Evolutionary conservation across 1,139 yeast species (phyloP).

Genomic region (Magnusiomyces paraingens): DNA sequence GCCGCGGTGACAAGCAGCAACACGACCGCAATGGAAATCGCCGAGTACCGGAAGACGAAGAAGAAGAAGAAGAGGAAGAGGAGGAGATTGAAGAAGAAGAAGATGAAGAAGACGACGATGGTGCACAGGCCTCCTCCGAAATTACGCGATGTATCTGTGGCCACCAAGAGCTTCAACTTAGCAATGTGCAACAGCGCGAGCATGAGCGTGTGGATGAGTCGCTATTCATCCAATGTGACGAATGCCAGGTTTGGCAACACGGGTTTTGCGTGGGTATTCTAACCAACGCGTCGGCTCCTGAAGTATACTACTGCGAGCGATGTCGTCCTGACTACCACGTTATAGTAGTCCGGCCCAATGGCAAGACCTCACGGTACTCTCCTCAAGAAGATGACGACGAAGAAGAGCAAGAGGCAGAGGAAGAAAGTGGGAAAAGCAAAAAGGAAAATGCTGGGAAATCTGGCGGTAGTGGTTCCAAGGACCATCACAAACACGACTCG

Average conservation of each 20-base stretch:
- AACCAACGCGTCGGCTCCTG: constrained; percentile 72
- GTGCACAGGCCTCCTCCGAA: constrained; percentile 50
- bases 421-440: constrained; percentile 24
- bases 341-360: constrained; percentile 44
- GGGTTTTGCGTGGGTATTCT: constrained; percentile 88
- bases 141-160: constrained; percentile 89
- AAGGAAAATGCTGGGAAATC: constrained; percentile 14
- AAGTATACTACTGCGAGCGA: constrained; percentile 86
- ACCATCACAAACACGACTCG: not conserved
- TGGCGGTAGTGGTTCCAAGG: constrained; percentile 12
- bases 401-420: constrained; percentile 27
- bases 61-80: constrained; percentile 16
- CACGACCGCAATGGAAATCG: not conserved
- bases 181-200: constrained; percentile 35
- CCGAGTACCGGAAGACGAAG: constrained; percentile 13
- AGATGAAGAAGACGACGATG: constrained; percentile 15
- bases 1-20: not conserved
- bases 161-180: constrained; percentile 54
- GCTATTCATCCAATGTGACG: constrained; percentile 81
- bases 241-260: constrained; percentile 95
- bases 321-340: constrained; percentile 81
- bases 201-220: constrained; percentile 67
- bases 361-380: constrained; percentile 39
- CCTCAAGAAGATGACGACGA: constrained; percentile 32
- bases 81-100: constrained; percentile 15